phyloP scores from a whole-genome alignment of 257 asterid genomes.

The Lycium barbarum region DNA sequence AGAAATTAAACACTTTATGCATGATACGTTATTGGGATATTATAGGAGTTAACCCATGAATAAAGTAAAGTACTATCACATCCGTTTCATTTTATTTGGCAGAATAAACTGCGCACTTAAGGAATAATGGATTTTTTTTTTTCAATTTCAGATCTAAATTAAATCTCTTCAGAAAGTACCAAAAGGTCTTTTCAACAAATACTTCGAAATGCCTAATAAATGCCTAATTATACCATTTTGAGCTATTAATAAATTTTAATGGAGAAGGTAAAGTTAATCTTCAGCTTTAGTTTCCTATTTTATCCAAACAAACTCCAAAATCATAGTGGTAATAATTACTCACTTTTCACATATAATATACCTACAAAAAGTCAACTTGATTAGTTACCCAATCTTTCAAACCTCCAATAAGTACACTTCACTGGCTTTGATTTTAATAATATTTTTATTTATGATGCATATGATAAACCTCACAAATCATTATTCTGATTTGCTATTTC shows the following conservation, averaged over 20 bases:
- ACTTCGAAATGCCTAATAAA: no score
- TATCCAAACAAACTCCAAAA: not conserved
- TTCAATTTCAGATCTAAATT: not conserved
- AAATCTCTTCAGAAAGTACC: not conserved
- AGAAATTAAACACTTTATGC: no score
- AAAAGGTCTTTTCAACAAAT: not conserved
- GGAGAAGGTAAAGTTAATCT: not conserved
- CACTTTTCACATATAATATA: not conserved
- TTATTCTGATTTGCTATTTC: not conserved
- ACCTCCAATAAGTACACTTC: not conserved
- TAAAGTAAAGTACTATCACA: no score
- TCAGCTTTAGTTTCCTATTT: no score
- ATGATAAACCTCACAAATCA: not conserved
- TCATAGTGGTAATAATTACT: conserved; percentile 17
- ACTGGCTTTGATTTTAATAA: conserved; percentile 10
- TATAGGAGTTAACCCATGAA: no score
- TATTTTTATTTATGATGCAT: not conserved
- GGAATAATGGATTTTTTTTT: no score
- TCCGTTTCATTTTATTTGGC: no score
- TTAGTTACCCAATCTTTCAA: not conserved
- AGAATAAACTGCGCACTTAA: no score
- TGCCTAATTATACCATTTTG: not conserved
- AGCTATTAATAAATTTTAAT: not conserved
- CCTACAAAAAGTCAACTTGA: not conserved
- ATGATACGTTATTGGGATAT: no score